phyloP scores from a whole-genome alignment of 1,284 basidiomycete genomes.

The Cutaneotrichosporon cutaneum region DNA sequence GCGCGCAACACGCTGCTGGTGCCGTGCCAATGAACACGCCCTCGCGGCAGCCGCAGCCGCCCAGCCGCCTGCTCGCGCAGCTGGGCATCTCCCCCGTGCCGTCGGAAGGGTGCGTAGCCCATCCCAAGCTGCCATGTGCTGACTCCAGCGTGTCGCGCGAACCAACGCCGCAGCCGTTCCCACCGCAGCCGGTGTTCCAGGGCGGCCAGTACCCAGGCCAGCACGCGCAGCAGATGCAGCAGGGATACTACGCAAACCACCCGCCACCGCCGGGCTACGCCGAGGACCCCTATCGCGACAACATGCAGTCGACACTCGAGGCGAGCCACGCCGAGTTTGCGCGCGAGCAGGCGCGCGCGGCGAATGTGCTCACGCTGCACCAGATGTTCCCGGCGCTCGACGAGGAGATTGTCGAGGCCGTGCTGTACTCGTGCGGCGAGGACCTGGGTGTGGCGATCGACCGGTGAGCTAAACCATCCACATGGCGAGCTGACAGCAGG shows the following conservation, averaged over 20 bases:
- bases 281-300: background rate
- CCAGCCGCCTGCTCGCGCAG: slow-evolving; percentile 22
- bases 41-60: slow-evolving; percentile 13
- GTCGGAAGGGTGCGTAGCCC: slow-evolving; percentile 7
- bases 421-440: slow-evolving; percentile 80
- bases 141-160: slow-evolving; percentile 14
- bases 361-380: slow-evolving; percentile 63
- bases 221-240: background rate
- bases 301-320: slow-evolving; percentile 38
- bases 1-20: background rate
- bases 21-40: slow-evolving; percentile 7
- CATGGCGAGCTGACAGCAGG: slow-evolving; percentile 15
- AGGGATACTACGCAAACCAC: slow-evolving; percentile 1
- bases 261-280: slow-evolving; percentile 1
- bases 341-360: slow-evolving; percentile 33
- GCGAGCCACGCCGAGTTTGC: slow-evolving; percentile 37
- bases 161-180: slow-evolving; percentile 11
- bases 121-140: background rate
- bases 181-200: background rate
- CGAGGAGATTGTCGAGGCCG: slow-evolving; percentile 75
- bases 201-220: background rate
- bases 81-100: slow-evolving; percentile 22
- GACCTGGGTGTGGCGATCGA: slow-evolving; percentile 89
- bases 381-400: slow-evolving; percentile 86
- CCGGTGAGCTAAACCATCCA: slow-evolving; percentile 21